Evolutionary conservation across 163 green algal species (phyloP), one percentile per base, ranked within the genome.

Genomic region (Chloromonas sp.): DNA sequence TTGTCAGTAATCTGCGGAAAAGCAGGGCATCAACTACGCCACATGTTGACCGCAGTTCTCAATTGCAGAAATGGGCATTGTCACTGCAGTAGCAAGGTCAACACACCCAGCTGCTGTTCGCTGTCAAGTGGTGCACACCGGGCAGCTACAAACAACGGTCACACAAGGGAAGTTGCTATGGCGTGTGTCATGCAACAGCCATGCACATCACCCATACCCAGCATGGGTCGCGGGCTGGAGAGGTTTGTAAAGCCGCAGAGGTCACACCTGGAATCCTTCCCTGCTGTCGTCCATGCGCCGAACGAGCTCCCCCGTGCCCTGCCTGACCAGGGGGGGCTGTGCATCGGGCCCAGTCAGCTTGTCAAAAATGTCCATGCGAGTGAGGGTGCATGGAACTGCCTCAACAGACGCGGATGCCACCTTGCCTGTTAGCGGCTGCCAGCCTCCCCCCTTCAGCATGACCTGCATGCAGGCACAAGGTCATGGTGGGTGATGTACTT

Each of bases 351-450:
- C 2, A 3, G 3, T 36, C 61, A 84, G 58, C 66, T 89, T 89
- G 81, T 94, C 91, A 85, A 92, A 94, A 1, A 92, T 14, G 59
- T 93, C 90, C 61, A 92, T 84, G 58, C 88, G 58, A 0, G 86
- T 91, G 0, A 88, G 60, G 0, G 85, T 88, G 57, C 77, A 77
- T n/a, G 88, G 79, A 14, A 91, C 79, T n/a, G 81, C 11, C 60
- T 84, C 83, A 1, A 86, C 77, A 5, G 88, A 84, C 14, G 83
- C 83, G 0, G 78, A 62, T 1, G 60, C 5, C 8, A 90, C 59
- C 60, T 82, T 86, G 1, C 66, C 66, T 11, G 5, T 74, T 11
- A 89, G 58, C 13, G 57, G n/a, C 71, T 79, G 58, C 85, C 85
- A 91, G 1, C 59, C 60, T 3, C 85, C 78, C n/a, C 70, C 78